phyloP scores from a whole-genome alignment of 1,284 basidiomycete species.

The Austroboletus niveus region DNA sequence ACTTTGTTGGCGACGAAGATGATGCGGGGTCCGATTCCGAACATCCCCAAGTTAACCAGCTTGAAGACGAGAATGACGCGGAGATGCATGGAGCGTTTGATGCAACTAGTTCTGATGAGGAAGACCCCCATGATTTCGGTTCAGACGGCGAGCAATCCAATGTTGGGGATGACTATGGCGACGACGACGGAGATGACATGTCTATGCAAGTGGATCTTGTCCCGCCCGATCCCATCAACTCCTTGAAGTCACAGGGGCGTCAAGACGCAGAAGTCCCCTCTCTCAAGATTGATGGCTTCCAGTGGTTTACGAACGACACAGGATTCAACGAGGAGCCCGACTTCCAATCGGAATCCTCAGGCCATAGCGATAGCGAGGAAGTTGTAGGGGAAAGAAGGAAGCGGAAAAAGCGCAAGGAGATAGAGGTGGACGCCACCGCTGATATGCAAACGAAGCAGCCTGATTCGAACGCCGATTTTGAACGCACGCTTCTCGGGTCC shows the following conservation, averaged over 20 bases:
- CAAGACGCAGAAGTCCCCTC: conserved; percentile 28
- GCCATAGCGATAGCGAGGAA: conserved; percentile 51
- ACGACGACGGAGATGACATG: conserved; percentile 37
- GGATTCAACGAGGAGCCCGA: conserved; percentile 34
- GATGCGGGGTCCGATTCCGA: conserved; percentile 23
- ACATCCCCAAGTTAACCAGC: conserved; percentile 14
- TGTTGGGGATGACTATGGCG: conserved; percentile 27
- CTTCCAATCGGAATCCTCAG: conserved; percentile 37
- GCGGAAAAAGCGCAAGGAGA: conserved; percentile 65
- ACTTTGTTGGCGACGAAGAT: conserved; percentile 57
- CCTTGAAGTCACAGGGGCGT: conserved; percentile 13
- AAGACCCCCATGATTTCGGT: neutral
- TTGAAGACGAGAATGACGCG: conserved; percentile 28
- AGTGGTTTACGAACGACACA: conserved; percentile 56
- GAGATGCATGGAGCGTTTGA: conserved; percentile 22
- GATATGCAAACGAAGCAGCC: conserved; percentile 84
- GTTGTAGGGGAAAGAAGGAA: conserved; percentile 52
- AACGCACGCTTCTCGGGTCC: conserved; percentile 90
- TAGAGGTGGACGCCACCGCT: conserved; percentile 81
- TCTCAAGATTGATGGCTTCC: conserved; percentile 65
- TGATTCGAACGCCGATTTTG: conserved; percentile 92
- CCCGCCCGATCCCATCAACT: conserved; percentile 18
- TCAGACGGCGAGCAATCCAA: conserved; percentile 28
- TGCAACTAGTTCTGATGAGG: conserved; percentile 26
- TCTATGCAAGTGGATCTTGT: conserved; percentile 45